phyloP scores from a whole-genome alignment of 768 basidiomycete genomes.

The Mycena rosella region DNA sequence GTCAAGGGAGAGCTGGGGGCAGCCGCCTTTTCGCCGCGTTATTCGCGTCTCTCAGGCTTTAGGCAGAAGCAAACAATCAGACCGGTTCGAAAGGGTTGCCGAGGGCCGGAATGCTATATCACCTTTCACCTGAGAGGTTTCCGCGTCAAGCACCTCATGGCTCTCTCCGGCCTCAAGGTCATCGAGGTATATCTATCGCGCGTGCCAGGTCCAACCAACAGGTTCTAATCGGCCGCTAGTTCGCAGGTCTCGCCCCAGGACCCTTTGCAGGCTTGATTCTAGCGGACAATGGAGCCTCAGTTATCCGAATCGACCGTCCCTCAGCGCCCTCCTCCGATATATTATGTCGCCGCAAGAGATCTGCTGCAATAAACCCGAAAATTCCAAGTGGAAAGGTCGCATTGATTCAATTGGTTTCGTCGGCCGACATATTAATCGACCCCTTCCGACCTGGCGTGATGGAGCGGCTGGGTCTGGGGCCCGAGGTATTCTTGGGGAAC shows the following conservation, averaged over 20 bases:
- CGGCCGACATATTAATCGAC: constrained; percentile 87
- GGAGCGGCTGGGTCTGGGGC: constrained; percentile 82
- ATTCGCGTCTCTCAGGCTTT: too few species aligned
- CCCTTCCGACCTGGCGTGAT: constrained; percentile 88
- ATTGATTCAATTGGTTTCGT: constrained; percentile 67
- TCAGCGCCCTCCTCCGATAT: constrained; percentile 59
- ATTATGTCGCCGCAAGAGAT: constrained; percentile 63
- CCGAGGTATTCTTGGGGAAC: constrained; percentile 74
- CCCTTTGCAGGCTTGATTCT: constrained; percentile 85
- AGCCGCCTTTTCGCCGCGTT: too few species aligned
- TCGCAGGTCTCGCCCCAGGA: constrained; percentile 86
- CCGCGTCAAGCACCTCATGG: constrained; percentile 48
- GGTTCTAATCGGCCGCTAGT: constrained; percentile 56
- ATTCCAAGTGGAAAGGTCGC: constrained; percentile 65
- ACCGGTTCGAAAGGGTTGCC: background rate
- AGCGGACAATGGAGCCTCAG: constrained; percentile 84
- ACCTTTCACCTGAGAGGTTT: background rate
- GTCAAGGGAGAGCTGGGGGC: too few species aligned
- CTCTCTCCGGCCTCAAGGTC: constrained; percentile 63
- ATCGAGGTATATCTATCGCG: constrained; percentile 55
- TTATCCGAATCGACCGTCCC: constrained; percentile 81
- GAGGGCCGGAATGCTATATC: background rate
- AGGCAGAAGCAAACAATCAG: background rate
- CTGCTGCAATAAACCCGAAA: constrained; percentile 80
- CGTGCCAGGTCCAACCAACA: background rate